Evolutionary conservation across 2,329 filamentous ascomycete species (phyloP).

Genomic region (Fusarium sp.): DNA sequence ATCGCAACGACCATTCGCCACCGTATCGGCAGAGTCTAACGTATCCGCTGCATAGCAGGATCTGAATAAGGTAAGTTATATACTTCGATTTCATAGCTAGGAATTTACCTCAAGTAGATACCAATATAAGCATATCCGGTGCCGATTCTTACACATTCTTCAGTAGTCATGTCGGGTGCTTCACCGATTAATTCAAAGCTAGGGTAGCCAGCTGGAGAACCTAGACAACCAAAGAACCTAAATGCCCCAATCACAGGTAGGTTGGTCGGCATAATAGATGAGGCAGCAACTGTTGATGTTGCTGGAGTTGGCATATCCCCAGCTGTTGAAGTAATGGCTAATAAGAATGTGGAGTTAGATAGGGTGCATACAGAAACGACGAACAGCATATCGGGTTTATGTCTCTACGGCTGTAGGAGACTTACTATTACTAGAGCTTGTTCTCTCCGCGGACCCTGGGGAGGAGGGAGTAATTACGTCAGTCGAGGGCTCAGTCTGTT

Average conservation of each 20-base stretch:
- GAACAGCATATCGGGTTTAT: neutral
- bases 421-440: neutral
- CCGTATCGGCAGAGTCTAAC: neutral
- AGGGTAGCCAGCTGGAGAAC: constrained; percentile 24
- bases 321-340: neutral
- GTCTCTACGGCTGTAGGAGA: neutral
- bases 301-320: neutral
- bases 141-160: constrained; percentile 4
- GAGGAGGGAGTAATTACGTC: neutral
- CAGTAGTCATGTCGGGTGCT: constrained; percentile 21
- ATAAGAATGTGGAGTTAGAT: neutral
- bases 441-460: neutral
- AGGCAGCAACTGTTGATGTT: neutral
- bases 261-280: neutral
- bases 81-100: neutral
- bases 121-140: constrained; percentile 4
- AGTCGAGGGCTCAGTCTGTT: neutral
- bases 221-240: constrained; percentile 23
- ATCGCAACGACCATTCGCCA: constrained; percentile 12
- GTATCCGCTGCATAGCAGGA: constrained; percentile 28
- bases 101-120: constrained; percentile 12
- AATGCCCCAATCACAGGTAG: constrained; percentile 11
- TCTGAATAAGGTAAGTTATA: neutral
- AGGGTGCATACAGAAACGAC: neutral
- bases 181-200: constrained; percentile 15